These are phyloP conservation scores for Boletus insuetus DNA, from an alignment of 768 basidiomycete genomes.

Conservation along the genomic window DNA sequence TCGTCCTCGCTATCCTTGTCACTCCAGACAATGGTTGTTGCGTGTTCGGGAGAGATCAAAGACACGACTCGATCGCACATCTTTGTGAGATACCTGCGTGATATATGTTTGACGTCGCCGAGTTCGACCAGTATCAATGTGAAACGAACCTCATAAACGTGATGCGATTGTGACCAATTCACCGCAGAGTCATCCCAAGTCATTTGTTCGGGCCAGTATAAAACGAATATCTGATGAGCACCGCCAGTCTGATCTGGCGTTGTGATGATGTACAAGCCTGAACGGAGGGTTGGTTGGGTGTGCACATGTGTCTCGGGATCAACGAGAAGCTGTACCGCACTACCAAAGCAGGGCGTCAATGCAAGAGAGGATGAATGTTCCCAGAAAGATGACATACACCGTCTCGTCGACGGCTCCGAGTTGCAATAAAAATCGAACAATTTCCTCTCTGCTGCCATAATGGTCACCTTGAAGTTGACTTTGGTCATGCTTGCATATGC, in stretches of 20 bases:
- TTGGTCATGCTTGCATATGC: constrained; percentile 50
- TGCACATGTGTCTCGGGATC: constrained; percentile 4
- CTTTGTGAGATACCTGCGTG: too few relatives aligned
- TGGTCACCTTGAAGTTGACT: constrained; percentile 44
- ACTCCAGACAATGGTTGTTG: too few relatives aligned
- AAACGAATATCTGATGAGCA: constrained; percentile 38
- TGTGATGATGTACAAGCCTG: constrained; percentile 21
- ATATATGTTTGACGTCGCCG: too few relatives aligned
- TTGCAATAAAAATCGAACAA: constrained; percentile 43
- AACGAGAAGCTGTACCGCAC: background rate
- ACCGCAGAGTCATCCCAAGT: constrained; percentile 36
- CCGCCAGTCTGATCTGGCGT: background rate
- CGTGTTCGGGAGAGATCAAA: too few relatives aligned
- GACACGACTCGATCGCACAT: too few relatives aligned
- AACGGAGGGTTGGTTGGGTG: constrained; percentile 17
- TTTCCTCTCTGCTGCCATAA: constrained; percentile 51
- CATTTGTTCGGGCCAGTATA: constrained; percentile 56
- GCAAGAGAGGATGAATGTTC: background rate
- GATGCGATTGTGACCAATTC: constrained; percentile 48
- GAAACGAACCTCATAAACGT: constrained; percentile 57
- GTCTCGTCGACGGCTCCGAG: constrained; percentile 36
- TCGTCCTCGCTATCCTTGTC: background rate
- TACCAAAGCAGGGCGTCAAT: background rate
- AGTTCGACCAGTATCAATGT: too few relatives aligned
- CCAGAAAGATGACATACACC: constrained; percentile 32